A percentile compares a stretch with the other conserved stretches of the same genome.
phyloP scores from a whole-genome alignment of 176 grass and related monocot species.

The Bolboschoenus planiculmis region DNA sequence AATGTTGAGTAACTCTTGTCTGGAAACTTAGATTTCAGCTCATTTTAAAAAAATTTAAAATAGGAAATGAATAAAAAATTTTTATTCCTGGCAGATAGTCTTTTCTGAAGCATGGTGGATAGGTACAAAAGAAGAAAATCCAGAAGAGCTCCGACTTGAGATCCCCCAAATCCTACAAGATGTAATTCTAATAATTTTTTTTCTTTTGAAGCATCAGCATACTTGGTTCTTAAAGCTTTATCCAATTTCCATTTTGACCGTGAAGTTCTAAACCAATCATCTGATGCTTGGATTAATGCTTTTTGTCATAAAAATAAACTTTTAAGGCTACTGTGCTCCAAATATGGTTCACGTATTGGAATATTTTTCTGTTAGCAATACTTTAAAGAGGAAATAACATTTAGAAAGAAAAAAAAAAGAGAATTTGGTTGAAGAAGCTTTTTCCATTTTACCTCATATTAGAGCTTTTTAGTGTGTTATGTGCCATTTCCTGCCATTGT shows the following conservation, averaged over 20 bases:
- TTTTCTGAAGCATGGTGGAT: conserved; percentile 91
- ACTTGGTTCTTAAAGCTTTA: neutral
- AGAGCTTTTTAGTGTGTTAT: neutral
- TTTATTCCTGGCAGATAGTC: conserved; percentile 62
- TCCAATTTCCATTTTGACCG: neutral
- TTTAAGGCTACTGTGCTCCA: neutral
- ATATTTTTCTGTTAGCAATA: neutral
- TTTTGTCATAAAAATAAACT: neutral
- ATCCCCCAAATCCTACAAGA: conserved; percentile 57
- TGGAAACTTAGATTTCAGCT: neutral
- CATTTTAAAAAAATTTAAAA: neutral
- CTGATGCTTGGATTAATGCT: neutral
- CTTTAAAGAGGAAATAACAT: neutral
- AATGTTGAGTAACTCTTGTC: neutral
- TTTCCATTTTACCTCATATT: neutral
- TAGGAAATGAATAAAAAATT: neutral
- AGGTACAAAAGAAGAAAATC: conserved; percentile 73
- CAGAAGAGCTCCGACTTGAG: conserved; percentile 62
- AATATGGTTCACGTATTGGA: neutral
- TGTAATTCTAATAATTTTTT: conserved; percentile 15
- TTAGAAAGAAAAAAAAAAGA: neutral
- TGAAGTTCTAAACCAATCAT: neutral
- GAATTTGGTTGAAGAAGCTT: neutral
- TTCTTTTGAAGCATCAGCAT: neutral
- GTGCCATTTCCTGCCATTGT: neutral